Conservation (phyloP, 352 stramenopile species). For the Chrysophaeum taylorii region DNA sequence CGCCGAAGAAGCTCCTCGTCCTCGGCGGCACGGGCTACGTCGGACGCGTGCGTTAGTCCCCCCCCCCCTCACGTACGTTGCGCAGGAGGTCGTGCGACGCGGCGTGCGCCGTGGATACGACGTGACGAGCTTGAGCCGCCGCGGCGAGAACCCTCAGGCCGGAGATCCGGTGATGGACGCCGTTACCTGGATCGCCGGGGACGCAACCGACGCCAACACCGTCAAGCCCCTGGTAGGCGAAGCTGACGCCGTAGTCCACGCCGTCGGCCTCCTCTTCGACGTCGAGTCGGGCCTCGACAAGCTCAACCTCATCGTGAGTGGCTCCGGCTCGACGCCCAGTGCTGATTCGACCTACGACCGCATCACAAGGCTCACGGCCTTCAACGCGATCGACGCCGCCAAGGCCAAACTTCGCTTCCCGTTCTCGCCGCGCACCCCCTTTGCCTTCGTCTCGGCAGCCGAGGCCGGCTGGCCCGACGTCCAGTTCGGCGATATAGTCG, state of each 20-base stretch:
- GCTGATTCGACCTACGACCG: constrained; percentile 44
- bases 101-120: constrained; percentile 3
- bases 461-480: constrained; percentile 53
- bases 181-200: neutral
- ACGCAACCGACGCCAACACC: constrained; percentile 5
- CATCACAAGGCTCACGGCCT: constrained; percentile 46
- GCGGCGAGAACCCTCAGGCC: constrained; percentile 8
- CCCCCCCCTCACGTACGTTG: too few species aligned
- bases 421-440: constrained; percentile 25
- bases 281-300: constrained; percentile 39
- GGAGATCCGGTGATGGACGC: neutral
- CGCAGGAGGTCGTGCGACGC: constrained; percentile 3
- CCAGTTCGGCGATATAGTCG: constrained; percentile 36
- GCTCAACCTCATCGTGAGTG: constrained; percentile 43
- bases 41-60: too few species aligned
- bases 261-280: constrained; percentile 44
- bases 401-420: constrained; percentile 29
- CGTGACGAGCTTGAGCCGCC: constrained; percentile 2
- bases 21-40: too few species aligned
- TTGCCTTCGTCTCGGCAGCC: constrained; percentile 46
- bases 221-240: neutral
- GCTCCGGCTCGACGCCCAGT: constrained; percentile 41
- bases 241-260: constrained; percentile 14
- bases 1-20: too few species aligned
- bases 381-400: constrained; percentile 47